phyloP scores from a whole-genome alignment of 176 grass and related monocot species.

The Thalia dealbata region DNA sequence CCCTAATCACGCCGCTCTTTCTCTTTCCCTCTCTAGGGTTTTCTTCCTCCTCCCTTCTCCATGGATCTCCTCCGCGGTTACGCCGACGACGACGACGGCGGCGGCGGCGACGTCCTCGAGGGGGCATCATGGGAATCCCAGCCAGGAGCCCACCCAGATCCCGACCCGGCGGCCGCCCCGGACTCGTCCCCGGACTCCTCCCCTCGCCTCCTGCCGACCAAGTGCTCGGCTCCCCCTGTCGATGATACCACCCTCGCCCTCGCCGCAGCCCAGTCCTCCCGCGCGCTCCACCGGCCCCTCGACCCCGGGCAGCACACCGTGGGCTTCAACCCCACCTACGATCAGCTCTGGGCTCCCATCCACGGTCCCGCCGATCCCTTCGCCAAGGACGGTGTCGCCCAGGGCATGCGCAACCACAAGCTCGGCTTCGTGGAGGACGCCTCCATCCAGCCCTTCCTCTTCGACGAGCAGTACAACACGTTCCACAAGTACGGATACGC shows the following conservation, averaged over 20 bases:
- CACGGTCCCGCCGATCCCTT: slow-evolving; percentile 70
- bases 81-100: slow-evolving; percentile 2
- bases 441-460: slow-evolving; percentile 74
- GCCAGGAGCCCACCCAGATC: background rate
- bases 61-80: slow-evolving; percentile 92
- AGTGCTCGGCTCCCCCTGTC: slow-evolving; percentile 65
- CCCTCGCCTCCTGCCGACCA: slow-evolving; percentile 51
- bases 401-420: slow-evolving; percentile 91
- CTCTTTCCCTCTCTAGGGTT: too few relatives aligned
- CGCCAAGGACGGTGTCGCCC: slow-evolving; percentile 48
- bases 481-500: slow-evolving; percentile 92
- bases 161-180: slow-evolving; percentile 15
- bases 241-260: slow-evolving; percentile 88
- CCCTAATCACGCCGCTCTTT: background rate
- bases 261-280: slow-evolving; percentile 30
- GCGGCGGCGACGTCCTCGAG: background rate
- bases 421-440: slow-evolving; percentile 91
- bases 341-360: slow-evolving; percentile 89
- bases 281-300: slow-evolving; percentile 46
- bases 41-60: too few relatives aligned
- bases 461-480: slow-evolving; percentile 97
- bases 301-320: slow-evolving; percentile 71
- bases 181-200: slow-evolving; percentile 65
- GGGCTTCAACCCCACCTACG: slow-evolving; percentile 84
- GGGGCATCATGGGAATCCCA: background rate